Percentiles rank a stretch among this genome's conserved stretches.
Evolutionary conservation across 2,329 filamentous ascomycete genomes (phyloP).

Genomic region (Epichloe bromicola): DNA sequence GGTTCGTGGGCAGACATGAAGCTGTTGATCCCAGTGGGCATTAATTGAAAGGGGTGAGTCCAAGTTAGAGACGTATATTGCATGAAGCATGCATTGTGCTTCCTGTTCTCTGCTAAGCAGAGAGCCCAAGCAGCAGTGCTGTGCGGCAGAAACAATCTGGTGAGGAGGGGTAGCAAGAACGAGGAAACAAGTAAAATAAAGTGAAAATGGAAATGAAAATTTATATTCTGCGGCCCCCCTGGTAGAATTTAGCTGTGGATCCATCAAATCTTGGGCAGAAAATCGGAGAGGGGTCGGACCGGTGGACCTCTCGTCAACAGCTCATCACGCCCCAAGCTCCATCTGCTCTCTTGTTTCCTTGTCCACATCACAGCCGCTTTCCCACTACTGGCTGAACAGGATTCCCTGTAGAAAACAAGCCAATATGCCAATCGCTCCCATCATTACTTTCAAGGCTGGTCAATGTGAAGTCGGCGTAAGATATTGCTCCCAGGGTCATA

Average conservation of each 20-base stretch:
- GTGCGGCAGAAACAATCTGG: too few species aligned
- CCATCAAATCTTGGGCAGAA: neutral
- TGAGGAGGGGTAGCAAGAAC: neutral
- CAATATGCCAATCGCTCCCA: slow-evolving; percentile 66
- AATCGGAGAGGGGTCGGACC: slow-evolving; percentile 12
- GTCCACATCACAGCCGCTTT: neutral
- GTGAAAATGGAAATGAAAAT: neutral
- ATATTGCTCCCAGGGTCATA: neutral
- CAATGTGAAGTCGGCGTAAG: slow-evolving; percentile 73
- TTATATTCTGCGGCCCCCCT: slow-evolving; percentile 1
- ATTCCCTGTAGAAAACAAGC: slow-evolving; percentile 1
- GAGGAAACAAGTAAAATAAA: neutral
- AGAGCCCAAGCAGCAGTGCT: too few species aligned
- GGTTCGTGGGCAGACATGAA: neutral
- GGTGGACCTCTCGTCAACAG: neutral
- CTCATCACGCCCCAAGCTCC: neutral
- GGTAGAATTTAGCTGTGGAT: neutral
- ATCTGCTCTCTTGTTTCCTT: neutral
- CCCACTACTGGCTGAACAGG: neutral
- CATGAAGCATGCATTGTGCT: neutral
- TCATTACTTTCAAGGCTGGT: slow-evolving; percentile 95
- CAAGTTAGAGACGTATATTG: neutral
- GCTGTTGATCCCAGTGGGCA: neutral
- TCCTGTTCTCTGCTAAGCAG: too few species aligned
- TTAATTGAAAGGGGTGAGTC: neutral